Base-by-base conservation (phyloP, 106 monocot species). In the Amphibolis antarctica region DNA sequence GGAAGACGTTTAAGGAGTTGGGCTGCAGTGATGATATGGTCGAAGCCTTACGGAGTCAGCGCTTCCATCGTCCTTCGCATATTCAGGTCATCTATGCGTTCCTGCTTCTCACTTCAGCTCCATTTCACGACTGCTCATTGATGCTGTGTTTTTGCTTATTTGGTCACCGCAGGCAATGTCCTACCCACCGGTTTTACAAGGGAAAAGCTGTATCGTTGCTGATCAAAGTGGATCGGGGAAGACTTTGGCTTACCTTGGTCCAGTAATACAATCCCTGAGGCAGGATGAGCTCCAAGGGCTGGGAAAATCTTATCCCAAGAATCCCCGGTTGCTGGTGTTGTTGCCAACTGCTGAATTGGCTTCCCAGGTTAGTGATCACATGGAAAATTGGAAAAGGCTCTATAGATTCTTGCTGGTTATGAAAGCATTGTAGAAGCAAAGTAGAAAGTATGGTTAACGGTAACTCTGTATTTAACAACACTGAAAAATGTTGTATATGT, bases 171-270 rank as follows among this genome's bases (percentile, higher is more conserved):
- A 99, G 98, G 98, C 91, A 2, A 73, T 88, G 80, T 76, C 88
- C 28, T 91, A 77, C 74, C 59, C 57, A 6, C 75, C 80, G 50
- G 72, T 98, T 55, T 75, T 88, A 64, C 71, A 77, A 72, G 98
- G 91, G 36, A 98, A 81, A 75, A 98, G 82, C 74, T 87, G 90
- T 66, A 79, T 91, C 46, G 75, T 98, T 77, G 84, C 90, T 26
- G 98, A 91, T 68, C 98, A 98, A 78, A 98, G 90, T 79, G 91
- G 91, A 66, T 99, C 91, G 22, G 98, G 98, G 9, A 99, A 99
- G 64, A 99, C 98, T 23, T 51, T 99, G 60, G 91, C 91, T 15
- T 99, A 99, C 66, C 87, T 99, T 66, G 75, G 76, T 28, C 96
- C 98, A 29, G 67, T 79, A 44, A 71, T 98, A 66, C 98, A 98